Conservation (phyloP, 768 basidiomycete species). For the Mycena indigotica region DNA sequence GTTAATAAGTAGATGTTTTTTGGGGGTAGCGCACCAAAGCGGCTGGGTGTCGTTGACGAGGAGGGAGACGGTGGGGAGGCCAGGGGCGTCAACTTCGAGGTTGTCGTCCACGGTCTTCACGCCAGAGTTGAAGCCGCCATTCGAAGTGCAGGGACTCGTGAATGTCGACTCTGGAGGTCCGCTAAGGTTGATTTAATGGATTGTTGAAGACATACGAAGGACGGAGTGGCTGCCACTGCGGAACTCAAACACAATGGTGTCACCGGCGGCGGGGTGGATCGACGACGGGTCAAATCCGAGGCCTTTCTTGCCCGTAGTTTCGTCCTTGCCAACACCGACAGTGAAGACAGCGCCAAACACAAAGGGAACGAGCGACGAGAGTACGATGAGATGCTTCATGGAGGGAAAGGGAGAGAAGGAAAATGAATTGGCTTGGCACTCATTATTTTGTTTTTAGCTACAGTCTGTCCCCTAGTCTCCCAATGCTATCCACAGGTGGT, state of each 20-base stretch:
- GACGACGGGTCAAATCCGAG: conserved; percentile 45
- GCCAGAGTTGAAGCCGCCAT: conserved; percentile 38
- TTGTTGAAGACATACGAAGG: conserved; percentile 35
- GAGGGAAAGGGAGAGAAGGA: conserved; percentile 11
- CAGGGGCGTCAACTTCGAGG: conserved; percentile 37
- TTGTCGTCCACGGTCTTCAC: conserved; percentile 35
- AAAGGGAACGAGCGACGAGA: conserved; percentile 22
- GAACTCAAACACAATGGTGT: conserved; percentile 41
- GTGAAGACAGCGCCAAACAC: conserved; percentile 34
- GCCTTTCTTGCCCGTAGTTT: conserved; percentile 44
- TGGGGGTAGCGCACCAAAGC: conserved; percentile 30
- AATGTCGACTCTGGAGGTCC: conserved; percentile 37
- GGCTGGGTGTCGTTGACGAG: conserved; percentile 39
- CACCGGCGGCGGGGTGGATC: conserved; percentile 37
- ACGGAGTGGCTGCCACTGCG: conserved; percentile 42
- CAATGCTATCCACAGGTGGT: conserved; percentile 65
- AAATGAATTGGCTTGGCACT: neutral
- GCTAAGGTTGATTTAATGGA: neutral
- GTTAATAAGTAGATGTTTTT: neutral
- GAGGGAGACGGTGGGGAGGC: conserved; percentile 33
- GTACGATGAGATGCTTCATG: neutral
- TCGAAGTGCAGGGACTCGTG: conserved; percentile 38
- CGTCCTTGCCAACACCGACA: conserved; percentile 44
- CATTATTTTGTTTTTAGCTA: neutral
- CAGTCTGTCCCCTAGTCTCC: conserved; percentile 41